Conservation (phyloP, 2,329 filamentous ascomycete species). For the Ascochyta rabiei region DNA sequence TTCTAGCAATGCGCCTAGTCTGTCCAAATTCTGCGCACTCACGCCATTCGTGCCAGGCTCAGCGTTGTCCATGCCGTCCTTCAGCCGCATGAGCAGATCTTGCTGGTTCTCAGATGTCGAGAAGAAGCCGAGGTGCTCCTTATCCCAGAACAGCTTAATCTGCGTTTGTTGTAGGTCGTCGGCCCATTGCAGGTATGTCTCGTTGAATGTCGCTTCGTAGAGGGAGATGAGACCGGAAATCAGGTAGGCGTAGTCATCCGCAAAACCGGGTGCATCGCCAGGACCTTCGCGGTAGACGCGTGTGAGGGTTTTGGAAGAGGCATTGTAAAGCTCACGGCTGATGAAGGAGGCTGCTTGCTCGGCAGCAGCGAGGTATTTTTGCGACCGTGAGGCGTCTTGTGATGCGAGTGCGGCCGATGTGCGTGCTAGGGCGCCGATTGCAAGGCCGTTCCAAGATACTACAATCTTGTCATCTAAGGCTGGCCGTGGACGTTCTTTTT, state of each 20-base stretch:
- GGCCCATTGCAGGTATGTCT: constrained; percentile 78
- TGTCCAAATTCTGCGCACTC: constrained; percentile 85
- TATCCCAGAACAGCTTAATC: constrained; percentile 78
- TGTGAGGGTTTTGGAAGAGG: constrained; percentile 66
- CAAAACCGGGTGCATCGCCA: constrained; percentile 74
- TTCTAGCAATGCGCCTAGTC: constrained; percentile 72
- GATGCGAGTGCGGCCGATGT: constrained; percentile 70
- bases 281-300: constrained; percentile 74
- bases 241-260: constrained; percentile 93
- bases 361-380: constrained; percentile 69
- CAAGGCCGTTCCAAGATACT: constrained; percentile 85
- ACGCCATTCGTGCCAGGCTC: constrained; percentile 90
- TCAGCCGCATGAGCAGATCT: constrained; percentile 81
- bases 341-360: constrained; percentile 74
- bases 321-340: constrained; percentile 73
- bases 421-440: constrained; percentile 80
- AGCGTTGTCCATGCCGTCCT: constrained; percentile 93
- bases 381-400: constrained; percentile 63
- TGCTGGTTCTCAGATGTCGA: constrained; percentile 67
- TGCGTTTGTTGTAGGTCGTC: constrained; percentile 80
- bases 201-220: constrained; percentile 81
- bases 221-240: constrained; percentile 82
- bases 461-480: constrained; percentile 88
- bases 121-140: constrained; percentile 69
- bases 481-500: constrained; percentile 76